Evolutionary conservation across 2,329 filamentous ascomycete genomes (phyloP).

Genomic region (Akanthomyces uredinophilus): DNA sequence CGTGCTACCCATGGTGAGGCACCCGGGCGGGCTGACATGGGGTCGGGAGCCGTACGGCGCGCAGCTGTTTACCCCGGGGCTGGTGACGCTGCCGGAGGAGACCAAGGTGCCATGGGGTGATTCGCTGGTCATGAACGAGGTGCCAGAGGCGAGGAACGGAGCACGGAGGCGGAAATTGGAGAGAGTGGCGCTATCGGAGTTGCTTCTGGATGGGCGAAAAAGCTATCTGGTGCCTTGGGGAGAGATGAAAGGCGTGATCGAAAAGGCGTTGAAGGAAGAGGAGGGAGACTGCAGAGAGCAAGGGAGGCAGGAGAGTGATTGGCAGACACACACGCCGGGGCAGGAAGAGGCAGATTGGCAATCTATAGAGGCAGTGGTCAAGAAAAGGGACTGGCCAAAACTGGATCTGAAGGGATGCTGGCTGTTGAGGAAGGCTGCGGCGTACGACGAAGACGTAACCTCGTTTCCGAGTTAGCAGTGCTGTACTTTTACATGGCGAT

Average conservation of each 20-base stretch:
- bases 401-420: not conserved
- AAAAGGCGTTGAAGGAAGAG: not conserved
- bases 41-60: constrained; percentile 8
- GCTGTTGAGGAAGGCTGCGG: not conserved
- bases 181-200: not conserved
- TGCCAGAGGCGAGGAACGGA: not conserved
- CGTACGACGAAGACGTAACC: not conserved
- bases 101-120: constrained; percentile 1
- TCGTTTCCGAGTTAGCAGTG: not conserved
- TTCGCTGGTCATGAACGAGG: not conserved
- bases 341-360: too few species aligned
- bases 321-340: not conserved
- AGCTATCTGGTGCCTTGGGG: not conserved
- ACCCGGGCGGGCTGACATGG: not conserved
- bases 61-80: not conserved
- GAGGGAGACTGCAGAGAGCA: too few species aligned
- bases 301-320: not conserved
- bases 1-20: constrained; percentile 2
- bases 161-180: not conserved
- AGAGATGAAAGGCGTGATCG: not conserved
- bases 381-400: not conserved
- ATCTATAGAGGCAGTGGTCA: too few species aligned
- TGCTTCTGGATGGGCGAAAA: not conserved
- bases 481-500: not conserved
- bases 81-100: not conserved